Evolutionary conservation across 352 stramenopile species (phyloP).

Genomic region (Phytophthora multivora): DNA sequence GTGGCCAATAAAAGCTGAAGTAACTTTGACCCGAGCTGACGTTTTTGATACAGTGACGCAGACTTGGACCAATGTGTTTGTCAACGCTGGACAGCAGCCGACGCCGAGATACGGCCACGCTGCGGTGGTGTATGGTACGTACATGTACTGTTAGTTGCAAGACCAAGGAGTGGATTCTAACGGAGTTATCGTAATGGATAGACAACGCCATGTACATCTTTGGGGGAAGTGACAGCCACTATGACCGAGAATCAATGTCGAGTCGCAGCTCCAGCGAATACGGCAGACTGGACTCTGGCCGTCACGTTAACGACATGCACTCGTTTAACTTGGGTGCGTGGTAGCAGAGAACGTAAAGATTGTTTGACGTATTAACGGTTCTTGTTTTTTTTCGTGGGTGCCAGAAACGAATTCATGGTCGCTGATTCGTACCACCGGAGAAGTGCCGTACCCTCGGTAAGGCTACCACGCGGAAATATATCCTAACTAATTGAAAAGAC

Average conservation of each 20-base stretch:
- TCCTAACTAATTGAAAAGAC: background rate
- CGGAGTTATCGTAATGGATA: background rate
- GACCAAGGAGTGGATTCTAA: background rate
- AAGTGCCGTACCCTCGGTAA: conserved; percentile 75
- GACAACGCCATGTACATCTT: conserved; percentile 45
- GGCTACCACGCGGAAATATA: background rate
- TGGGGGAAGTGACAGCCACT: conserved; percentile 54
- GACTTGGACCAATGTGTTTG: conserved; percentile 77
- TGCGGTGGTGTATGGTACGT: conserved; percentile 84
- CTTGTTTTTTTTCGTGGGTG: conserved; percentile 32
- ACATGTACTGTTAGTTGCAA: background rate
- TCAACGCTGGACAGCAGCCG: conserved; percentile 84
- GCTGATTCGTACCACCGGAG: conserved; percentile 40
- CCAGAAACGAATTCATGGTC: conserved; percentile 57
- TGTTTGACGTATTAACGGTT: background rate
- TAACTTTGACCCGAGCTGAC: conserved; percentile 3
- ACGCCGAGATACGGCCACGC: conserved; percentile 96
- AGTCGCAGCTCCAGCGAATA: conserved; percentile 92
- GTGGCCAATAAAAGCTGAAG: too few species aligned
- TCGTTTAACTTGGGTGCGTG: conserved; percentile 92
- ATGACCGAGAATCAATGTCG: conserved; percentile 66
- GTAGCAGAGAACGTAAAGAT: background rate
- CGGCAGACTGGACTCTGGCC: conserved; percentile 73
- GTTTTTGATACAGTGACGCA: conserved; percentile 62
- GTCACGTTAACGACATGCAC: conserved; percentile 95